Evolutionary conservation across 2,329 filamentous ascomycete species (phyloP).

Genomic region (Cercospora canescens): DNA sequence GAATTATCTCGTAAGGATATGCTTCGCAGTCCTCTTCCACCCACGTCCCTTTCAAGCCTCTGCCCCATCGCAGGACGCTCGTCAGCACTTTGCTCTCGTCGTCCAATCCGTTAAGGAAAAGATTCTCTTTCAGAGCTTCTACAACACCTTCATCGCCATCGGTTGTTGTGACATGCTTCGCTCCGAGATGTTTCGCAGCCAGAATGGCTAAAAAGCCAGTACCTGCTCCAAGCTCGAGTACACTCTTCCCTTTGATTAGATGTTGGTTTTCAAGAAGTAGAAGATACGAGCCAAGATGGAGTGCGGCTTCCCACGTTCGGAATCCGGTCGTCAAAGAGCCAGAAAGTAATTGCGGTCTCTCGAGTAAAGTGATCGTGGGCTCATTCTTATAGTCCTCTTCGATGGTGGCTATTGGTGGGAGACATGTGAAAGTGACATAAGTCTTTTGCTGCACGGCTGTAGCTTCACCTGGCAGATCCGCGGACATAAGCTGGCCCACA

Average conservation of each 20-base stretch:
- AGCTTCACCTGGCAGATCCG: conserved; percentile 63
- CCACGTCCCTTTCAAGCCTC: conserved; percentile 59
- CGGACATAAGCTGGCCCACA: conserved; percentile 65
- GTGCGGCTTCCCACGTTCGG: conserved; percentile 77
- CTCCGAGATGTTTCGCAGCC: conserved; percentile 66
- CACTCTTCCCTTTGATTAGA: conserved; percentile 54
- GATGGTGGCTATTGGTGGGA: conserved; percentile 23
- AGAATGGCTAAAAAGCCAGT: conserved; percentile 75
- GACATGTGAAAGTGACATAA: conserved; percentile 68
- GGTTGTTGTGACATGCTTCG: conserved; percentile 64
- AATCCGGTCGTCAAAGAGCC: conserved; percentile 73
- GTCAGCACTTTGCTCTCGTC: conserved; percentile 47
- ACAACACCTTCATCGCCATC: conserved; percentile 75
- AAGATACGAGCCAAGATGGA: conserved; percentile 72
- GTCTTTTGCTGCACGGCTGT: conserved; percentile 69
- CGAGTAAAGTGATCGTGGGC: conserved; percentile 60
- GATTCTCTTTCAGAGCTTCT: conserved; percentile 64
- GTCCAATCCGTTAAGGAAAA: conserved; percentile 67
- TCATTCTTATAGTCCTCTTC: conserved; percentile 26
- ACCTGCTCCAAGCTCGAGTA: conserved; percentile 74
- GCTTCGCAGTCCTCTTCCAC: conserved; percentile 52
- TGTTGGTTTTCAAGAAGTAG: conserved; percentile 49
- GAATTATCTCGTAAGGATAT: conserved; percentile 58
- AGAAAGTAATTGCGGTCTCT: conserved; percentile 68
- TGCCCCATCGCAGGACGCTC: conserved; percentile 66